Conservation (phyloP, 345 rosid species). For the Sisymbrium altissimum region DNA sequence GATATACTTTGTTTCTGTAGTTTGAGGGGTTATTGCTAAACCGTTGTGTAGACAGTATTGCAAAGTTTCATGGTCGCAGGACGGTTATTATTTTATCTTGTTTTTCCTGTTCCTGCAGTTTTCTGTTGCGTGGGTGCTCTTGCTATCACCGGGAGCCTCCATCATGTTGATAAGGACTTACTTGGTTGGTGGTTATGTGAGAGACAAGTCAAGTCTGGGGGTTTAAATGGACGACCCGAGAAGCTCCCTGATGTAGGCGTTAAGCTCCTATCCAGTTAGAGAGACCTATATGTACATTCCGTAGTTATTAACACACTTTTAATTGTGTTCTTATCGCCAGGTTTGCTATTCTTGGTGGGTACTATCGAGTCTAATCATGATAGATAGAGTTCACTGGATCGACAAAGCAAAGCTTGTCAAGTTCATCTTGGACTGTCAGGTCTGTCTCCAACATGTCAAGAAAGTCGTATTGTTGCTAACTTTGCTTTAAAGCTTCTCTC, state of each 20-base stretch:
- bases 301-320: not conserved
- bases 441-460: conserved; percentile 28
- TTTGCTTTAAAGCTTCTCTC: not conserved
- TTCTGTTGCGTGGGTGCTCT: conserved; percentile 96
- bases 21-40: not conserved
- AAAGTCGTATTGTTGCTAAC: not conserved
- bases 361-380: conserved; percentile 86
- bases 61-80: not conserved
- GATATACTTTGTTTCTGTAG: not conserved
- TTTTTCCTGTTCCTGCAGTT: conserved; percentile 43
- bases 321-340: conserved; percentile 32
- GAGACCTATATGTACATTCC: conserved; percentile 3
- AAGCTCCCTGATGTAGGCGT: conserved; percentile 84
- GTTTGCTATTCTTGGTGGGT: conserved; percentile 98
- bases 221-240: conserved; percentile 88
- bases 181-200: conserved; percentile 98
- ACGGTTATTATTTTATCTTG: not conserved
- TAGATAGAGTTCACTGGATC: conserved; percentile 88
- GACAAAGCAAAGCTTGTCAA: conserved; percentile 69
- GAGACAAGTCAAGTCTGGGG: conserved; percentile 76
- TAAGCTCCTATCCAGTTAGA: not conserved
- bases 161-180: conserved; percentile 85
- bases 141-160: conserved; percentile 79
- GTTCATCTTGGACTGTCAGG: conserved; percentile 80
- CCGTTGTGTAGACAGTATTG: not conserved